These are phyloP conservation scores for Pleurotus pulmonarius DNA, from an alignment of 768 basidiomycete species.

Conservation along the genomic window DNA sequence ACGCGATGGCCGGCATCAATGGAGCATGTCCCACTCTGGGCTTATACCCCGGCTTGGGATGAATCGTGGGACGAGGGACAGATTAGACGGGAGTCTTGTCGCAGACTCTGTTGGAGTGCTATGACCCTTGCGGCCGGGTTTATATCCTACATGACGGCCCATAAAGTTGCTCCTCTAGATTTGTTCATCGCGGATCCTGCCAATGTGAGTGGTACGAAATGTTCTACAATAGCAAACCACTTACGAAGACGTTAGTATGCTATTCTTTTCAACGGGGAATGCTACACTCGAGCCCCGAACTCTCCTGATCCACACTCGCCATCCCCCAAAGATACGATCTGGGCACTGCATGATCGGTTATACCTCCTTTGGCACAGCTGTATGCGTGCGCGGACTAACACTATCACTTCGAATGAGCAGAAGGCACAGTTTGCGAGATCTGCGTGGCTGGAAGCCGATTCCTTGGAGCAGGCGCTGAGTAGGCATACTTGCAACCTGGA, in stretches of 20 bases:
- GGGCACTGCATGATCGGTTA: constrained; percentile 69
- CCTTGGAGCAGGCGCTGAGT: constrained; percentile 59
- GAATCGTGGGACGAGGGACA: constrained; percentile 56
- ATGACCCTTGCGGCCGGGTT: constrained; percentile 63
- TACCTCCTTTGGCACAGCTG: constrained; percentile 76
- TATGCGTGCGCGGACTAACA: constrained; percentile 51
- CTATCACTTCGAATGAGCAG: constrained; percentile 36
- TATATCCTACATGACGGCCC: constrained; percentile 53
- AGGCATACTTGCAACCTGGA: constrained; percentile 66
- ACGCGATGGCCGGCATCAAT: constrained; percentile 44
- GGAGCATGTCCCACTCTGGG: constrained; percentile 61
- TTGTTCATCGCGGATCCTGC: constrained; percentile 60
- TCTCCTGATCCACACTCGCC: constrained; percentile 13
- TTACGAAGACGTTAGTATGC: constrained; percentile 44
- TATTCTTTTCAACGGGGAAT: constrained; percentile 75
- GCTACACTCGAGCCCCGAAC: constrained; percentile 33
- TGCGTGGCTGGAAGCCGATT: constrained; percentile 70
- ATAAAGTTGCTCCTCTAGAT: constrained; percentile 33
- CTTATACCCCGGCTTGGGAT: constrained; percentile 62
- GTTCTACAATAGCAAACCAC: constrained; percentile 2
- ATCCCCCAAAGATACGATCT: constrained; percentile 62
- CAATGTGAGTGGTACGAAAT: constrained; percentile 46
- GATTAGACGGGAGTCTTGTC: constrained; percentile 66
- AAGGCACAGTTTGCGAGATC: constrained; percentile 61
- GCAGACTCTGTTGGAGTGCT: constrained; percentile 72